phyloP scores from a whole-genome alignment of 768 basidiomycete species.

The Lactarius tabidus region DNA sequence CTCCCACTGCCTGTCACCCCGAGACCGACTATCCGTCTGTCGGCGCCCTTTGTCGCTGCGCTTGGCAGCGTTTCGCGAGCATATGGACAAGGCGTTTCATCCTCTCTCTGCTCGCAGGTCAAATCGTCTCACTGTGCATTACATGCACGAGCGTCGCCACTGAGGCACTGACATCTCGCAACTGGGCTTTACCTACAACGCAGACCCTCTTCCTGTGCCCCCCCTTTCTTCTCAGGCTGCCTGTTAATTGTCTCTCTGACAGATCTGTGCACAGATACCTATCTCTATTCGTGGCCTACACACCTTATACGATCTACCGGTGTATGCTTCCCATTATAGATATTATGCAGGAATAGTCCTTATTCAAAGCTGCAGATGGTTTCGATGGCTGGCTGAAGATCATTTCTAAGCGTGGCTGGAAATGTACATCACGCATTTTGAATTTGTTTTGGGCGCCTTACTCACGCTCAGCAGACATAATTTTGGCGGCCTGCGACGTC shows the following conservation, averaged over 20 bases:
- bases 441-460: not conserved
- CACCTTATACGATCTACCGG: slow-evolving; percentile 85
- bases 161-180: slow-evolving; percentile 63
- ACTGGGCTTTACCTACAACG: slow-evolving; percentile 74
- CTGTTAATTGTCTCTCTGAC: not conserved
- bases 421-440: slow-evolving; percentile 49
- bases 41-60: slow-evolving; percentile 47
- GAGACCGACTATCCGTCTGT: slow-evolving; percentile 64
- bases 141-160: slow-evolving; percentile 87
- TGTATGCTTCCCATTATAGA: slow-evolving; percentile 46
- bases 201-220: slow-evolving; percentile 79
- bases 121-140: slow-evolving; percentile 82
- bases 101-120: slow-evolving; percentile 68
- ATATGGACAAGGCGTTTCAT: slow-evolving; percentile 75
- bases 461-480: slow-evolving; percentile 50
- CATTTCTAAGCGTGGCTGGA: slow-evolving; percentile 76
- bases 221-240: slow-evolving; percentile 35
- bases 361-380: slow-evolving; percentile 49
- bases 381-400: slow-evolving; percentile 80
- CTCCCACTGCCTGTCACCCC: slow-evolving; percentile 44
- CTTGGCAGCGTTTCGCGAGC: slow-evolving; percentile 61
- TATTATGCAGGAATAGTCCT: not conserved
- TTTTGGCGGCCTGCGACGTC: slow-evolving; percentile 77
- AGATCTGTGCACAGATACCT: slow-evolving; percentile 56
- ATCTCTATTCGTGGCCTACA: slow-evolving; percentile 68